These are phyloP conservation scores for Thuidium tamariscinum DNA, from an alignment of 225 moss, liverwort and hornwort species.

Conservation along the genomic window DNA sequence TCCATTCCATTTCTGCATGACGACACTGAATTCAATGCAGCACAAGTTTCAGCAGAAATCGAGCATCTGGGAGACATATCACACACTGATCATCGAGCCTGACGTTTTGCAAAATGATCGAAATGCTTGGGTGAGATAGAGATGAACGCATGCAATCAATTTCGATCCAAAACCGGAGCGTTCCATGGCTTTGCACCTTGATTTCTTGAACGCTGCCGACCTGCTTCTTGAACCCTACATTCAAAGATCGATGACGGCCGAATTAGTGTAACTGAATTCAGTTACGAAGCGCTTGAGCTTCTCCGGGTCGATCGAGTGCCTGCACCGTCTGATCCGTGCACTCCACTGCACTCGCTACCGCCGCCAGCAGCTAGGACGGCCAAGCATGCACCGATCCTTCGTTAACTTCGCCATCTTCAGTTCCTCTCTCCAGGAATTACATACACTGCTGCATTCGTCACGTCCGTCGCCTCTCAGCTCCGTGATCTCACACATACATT, in stretches of 20 bases:
- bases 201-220: neutral
- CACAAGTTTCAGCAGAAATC: neutral
- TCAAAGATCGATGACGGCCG: conserved; percentile 5
- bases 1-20: neutral
- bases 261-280: neutral
- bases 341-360: neutral
- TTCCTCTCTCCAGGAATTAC: neutral
- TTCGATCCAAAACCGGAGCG: neutral
- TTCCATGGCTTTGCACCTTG: neutral
- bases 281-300: conserved; percentile 11
- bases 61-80: neutral
- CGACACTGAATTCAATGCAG: neutral
- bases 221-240: neutral
- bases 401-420: neutral
- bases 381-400: neutral
- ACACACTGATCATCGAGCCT: neutral
- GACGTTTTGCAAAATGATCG: neutral
- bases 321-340: neutral
- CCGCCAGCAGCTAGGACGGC: neutral
- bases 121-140: neutral
- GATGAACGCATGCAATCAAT: neutral
- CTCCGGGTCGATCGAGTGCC: neutral
- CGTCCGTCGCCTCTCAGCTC: neutral
- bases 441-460: neutral
- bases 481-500: neutral